phyloP scores from a whole-genome alignment of 768 basidiomycete genomes.

The Scleroderma bovista region DNA sequence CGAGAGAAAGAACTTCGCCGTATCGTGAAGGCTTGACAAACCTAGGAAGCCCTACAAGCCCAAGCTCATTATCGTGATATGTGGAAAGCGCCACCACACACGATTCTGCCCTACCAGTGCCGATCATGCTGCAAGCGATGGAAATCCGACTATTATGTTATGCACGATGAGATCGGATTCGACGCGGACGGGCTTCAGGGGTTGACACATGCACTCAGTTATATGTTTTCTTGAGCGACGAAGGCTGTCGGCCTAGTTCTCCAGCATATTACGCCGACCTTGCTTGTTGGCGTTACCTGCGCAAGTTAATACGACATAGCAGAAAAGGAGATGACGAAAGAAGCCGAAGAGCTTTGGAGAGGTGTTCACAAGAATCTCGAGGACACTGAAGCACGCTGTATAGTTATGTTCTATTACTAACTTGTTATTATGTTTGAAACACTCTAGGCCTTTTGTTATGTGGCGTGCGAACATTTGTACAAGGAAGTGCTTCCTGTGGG shows the following conservation, averaged over 20 bases:
- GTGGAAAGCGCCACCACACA: slow-evolving; percentile 45
- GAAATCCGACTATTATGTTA: slow-evolving; percentile 44
- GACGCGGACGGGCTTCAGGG: slow-evolving; percentile 39
- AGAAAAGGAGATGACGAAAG: slow-evolving; percentile 29
- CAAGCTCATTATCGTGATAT: slow-evolving; percentile 40
- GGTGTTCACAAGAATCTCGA: slow-evolving; percentile 44
- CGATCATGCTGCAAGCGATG: slow-evolving; percentile 29
- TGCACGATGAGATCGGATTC: slow-evolving; percentile 39
- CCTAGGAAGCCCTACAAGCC: slow-evolving; percentile 32
- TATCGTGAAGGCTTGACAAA: slow-evolving; percentile 31
- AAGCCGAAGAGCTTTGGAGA: slow-evolving; percentile 48
- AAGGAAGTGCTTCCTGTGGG: not conserved
- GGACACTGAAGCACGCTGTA: slow-evolving; percentile 70
- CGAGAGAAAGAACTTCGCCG: slow-evolving; percentile 37
- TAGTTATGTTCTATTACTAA: slow-evolving; percentile 31
- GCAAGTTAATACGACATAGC: slow-evolving; percentile 36
- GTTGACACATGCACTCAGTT: slow-evolving; percentile 41
- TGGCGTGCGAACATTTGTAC: slow-evolving; percentile 22
- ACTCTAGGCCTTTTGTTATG: not conserved
- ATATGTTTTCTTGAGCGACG: slow-evolving; percentile 47
- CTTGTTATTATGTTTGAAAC: too few species aligned
- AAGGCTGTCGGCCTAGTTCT: slow-evolving; percentile 22
- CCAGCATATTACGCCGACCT: slow-evolving; percentile 32
- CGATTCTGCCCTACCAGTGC: slow-evolving; percentile 41
- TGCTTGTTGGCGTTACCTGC: slow-evolving; percentile 42